Percentiles rank a stretch among this genome's conserved stretches.
Evolutionary conservation across 2,329 filamentous ascomycete genomes (phyloP).

Genomic region (Sporothrix protearum): DNA sequence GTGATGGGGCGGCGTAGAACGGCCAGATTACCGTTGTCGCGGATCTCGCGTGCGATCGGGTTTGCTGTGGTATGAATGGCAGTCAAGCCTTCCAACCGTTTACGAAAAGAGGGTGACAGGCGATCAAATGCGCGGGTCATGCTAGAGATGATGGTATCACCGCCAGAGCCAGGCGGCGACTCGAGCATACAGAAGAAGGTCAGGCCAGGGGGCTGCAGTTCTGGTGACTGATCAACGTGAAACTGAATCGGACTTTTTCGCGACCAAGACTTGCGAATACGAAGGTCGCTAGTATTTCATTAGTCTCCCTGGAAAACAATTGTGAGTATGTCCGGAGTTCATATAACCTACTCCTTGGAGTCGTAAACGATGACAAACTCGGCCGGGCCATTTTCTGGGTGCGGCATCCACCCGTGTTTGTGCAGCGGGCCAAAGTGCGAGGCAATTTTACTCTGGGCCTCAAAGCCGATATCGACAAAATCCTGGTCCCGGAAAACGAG

Average conservation of each 20-base stretch:
- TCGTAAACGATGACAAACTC: slow-evolving; percentile 32
- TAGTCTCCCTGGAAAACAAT: no score
- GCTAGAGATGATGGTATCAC: slow-evolving; percentile 76
- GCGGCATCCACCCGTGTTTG: slow-evolving; percentile 31
- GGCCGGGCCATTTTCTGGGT: slow-evolving; percentile 29
- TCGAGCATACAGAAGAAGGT: slow-evolving; percentile 90
- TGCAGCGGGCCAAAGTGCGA: slow-evolving; percentile 31
- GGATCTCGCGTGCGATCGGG: slow-evolving; percentile 28
- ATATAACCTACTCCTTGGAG: slow-evolving; percentile 24
- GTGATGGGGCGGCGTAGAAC: slow-evolving; percentile 45
- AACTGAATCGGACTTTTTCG: slow-evolving; percentile 31
- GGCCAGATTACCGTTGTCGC: slow-evolving; percentile 30
- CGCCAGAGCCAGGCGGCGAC: slow-evolving; percentile 66
- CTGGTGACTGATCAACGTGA: slow-evolving; percentile 40
- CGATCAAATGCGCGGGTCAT: slow-evolving; percentile 69
- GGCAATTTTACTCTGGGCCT: slow-evolving; percentile 28
- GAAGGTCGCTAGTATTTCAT: slow-evolving; percentile 22
- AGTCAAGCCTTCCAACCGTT: slow-evolving; percentile 72
- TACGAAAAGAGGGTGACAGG: slow-evolving; percentile 72
- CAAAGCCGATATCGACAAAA: slow-evolving; percentile 29
- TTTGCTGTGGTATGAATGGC: slow-evolving; percentile 58
- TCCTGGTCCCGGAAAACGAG: slow-evolving; percentile 25
- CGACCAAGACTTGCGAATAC: slow-evolving; percentile 31
- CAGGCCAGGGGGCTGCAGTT: slow-evolving; percentile 81
- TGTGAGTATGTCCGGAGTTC: no score